Conservation (phyloP, 495 filamentous ascomycete species). For the Lasiosphaeriaceae sp. region DNA sequence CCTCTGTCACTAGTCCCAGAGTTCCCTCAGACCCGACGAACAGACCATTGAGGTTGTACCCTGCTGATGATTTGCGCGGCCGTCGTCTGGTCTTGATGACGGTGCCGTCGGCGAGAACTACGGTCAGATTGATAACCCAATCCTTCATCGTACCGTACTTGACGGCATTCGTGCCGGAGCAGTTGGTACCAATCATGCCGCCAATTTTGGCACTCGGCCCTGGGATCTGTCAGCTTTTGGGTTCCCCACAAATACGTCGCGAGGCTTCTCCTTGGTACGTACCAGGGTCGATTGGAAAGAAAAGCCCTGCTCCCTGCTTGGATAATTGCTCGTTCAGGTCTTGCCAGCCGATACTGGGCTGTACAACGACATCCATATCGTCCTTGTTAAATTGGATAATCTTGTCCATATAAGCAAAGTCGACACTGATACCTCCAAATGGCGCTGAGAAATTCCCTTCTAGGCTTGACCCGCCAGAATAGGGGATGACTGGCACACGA, state of each 20-base stretch:
- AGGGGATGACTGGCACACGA: conserved; percentile 82
- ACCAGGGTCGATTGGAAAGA: conserved; percentile 86
- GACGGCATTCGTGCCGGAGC: conserved; percentile 76
- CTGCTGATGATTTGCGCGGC: conserved; percentile 74
- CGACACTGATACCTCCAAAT: conserved; percentile 80
- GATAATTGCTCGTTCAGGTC: conserved; percentile 74
- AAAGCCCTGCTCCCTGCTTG: conserved; percentile 66
- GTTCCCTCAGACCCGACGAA: conserved; percentile 80
- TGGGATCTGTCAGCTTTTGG: conserved; percentile 19
- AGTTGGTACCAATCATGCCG: conserved; percentile 78
- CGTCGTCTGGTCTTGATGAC: conserved; percentile 72
- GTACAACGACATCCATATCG: conserved; percentile 90
- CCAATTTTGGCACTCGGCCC: conserved; percentile 62
- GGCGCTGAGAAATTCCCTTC: conserved; percentile 88
- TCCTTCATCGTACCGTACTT: conserved; percentile 85
- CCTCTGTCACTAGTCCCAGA: conserved; percentile 71
- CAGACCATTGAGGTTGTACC: conserved; percentile 73
- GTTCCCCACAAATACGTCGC: not conserved
- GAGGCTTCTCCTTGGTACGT: conserved; percentile 18
- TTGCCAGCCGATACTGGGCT: conserved; percentile 90
- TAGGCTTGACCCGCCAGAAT: conserved; percentile 80
- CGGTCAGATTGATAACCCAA: conserved; percentile 78
- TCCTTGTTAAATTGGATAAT: conserved; percentile 74
- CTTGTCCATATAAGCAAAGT: conserved; percentile 83
- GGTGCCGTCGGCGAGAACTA: conserved; percentile 74